phyloP scores from a whole-genome alignment of 2,329 filamentous ascomycete genomes.

The Pseudogymnoascus sp. region DNA sequence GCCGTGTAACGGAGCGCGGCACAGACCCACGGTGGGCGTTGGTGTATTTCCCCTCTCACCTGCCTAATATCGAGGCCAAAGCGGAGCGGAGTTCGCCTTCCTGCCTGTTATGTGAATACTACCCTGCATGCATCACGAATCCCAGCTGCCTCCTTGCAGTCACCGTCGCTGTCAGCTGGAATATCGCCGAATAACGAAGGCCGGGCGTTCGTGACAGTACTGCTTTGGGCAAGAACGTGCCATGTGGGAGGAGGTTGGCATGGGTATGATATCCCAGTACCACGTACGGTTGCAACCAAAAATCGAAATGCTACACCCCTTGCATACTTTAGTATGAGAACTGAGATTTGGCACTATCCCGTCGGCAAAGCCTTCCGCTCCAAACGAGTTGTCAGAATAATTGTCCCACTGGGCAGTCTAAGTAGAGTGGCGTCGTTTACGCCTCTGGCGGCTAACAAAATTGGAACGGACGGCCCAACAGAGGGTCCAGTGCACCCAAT shows the following conservation, averaged over 20 bases:
- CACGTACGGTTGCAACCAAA: background rate
- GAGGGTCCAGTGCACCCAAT: background rate
- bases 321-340: background rate
- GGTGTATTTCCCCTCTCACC: background rate
- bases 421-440: background rate
- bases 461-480: background rate
- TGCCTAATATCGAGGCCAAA: conserved; percentile 6
- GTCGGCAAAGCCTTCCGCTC: background rate
- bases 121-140: background rate
- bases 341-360: background rate
- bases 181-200: background rate
- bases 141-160: background rate
- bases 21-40: background rate
- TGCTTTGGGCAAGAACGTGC: background rate
- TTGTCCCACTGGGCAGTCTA: background rate
- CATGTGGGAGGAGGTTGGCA: background rate
- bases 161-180: background rate
- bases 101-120: background rate
- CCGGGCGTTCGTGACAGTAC: background rate
- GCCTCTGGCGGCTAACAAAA: background rate
- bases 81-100: background rate
- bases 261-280: background rate
- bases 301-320: background rate
- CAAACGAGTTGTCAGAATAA: background rate
- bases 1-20: background rate